Evolutionary conservation across 2,329 filamentous ascomycete species (phyloP), one percentile per base, ranked within the genome.

Genomic region (Colletotrichum sp.): DNA sequence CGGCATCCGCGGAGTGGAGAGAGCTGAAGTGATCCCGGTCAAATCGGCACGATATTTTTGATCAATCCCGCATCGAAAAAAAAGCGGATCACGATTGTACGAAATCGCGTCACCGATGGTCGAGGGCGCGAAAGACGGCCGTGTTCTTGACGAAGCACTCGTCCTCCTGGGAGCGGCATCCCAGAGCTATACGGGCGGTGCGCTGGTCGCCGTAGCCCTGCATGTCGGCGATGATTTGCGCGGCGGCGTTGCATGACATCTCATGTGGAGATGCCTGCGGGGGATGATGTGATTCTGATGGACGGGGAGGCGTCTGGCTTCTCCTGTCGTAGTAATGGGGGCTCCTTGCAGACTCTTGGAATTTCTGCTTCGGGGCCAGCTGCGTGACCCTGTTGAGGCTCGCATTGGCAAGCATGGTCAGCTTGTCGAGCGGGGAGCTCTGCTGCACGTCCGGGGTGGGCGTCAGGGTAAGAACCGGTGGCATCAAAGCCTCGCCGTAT

Each of bases 201-300:
- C 78, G 77, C 9, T 81, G 67, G 65, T 85, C 80, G 12, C 79
- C 75, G 15, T 82, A 80, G 1, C 85, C 84, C 24, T 86, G 83
- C 77, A 87, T 85, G 28, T 85, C 83, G 21, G 85, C 84, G 18
- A 87, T 85, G 36, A 87, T 85, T 8, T 81, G 80, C 2, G 83
- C 83, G 1, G 83, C 83, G 6, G 81, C 81, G 64, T 81, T 81
- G 74, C 83, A 84, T 4, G 83, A 83, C 83, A 84, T 84, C 62
- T 83, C 81, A 60, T 81, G 79, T 2, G 83, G 81, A 9, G 83
- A 83, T 10, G 76, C 77, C 13, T 79, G 68, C n/a, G 76, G 64
- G 62, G 57, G 65, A 32, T 63, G 66, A 1, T 79, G 79, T 8
- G 77, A 76, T 78, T 32, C 81, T 75, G 68, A 74, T 24, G 68